These are phyloP conservation scores for Puccinia hordei DNA, from an alignment of 1,284 basidiomycete species.

Conservation along the genomic window DNA sequence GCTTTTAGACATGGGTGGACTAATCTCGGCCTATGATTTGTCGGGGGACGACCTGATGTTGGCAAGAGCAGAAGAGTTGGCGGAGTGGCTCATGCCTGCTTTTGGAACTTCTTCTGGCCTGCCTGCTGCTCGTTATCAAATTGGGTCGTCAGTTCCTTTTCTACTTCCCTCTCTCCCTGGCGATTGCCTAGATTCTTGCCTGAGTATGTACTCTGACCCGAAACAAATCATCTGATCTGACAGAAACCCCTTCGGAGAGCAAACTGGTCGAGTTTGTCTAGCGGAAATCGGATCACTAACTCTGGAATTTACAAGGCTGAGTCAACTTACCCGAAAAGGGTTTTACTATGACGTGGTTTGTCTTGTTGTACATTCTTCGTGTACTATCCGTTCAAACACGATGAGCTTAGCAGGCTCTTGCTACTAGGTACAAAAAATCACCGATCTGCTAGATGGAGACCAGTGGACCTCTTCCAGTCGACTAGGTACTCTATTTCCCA, in stretches of 20 bases:
- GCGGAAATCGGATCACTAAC: constrained; percentile 63
- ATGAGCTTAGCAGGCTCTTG: no score
- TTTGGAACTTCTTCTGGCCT: constrained; percentile 63
- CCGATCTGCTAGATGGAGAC: constrained; percentile 61
- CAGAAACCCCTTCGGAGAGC: constrained; percentile 13
- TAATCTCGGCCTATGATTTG: constrained; percentile 50
- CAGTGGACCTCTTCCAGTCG: constrained; percentile 47
- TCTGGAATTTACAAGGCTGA: constrained; percentile 64
- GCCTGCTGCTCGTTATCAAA: constrained; percentile 60
- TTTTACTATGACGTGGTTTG: constrained; percentile 63
- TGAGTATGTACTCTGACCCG: no score
- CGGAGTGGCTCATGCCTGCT: constrained; percentile 67
- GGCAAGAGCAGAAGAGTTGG: constrained; percentile 68
- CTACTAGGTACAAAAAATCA: constrained; percentile 61
- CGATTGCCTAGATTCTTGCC: no score
- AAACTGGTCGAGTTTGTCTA: constrained; percentile 54
- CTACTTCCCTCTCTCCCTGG: no score
- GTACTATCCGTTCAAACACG: no score
- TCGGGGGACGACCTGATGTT: constrained; percentile 60
- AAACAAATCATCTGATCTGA: background rate
- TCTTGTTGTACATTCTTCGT: background rate
- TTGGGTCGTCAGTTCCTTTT: constrained; percentile 56
- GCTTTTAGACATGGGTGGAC: constrained; percentile 34
- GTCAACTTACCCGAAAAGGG: constrained; percentile 63
- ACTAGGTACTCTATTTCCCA: constrained; percentile 59